Evolutionary conservation across 1,139 yeast species (phyloP), one percentile per base, ranked within the genome.

Genomic region (Saccharomycopsis hybrid): DNA sequence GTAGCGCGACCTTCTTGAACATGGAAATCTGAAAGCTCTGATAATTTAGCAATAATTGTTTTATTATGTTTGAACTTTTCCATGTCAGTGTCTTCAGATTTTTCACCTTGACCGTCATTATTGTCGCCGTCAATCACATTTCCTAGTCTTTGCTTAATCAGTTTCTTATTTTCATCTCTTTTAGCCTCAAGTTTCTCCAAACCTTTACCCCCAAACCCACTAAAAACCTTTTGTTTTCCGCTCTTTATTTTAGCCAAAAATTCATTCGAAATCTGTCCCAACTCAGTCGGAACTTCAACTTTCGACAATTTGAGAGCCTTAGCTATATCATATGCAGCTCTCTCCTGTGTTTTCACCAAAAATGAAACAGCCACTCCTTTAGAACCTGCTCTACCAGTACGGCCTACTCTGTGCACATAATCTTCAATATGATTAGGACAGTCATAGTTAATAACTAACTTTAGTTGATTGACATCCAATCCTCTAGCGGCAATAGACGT

Each of bases 401-500:
- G 72, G 0, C 99, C 99, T 0, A 90, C 96, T 31, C 98, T 74
- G 65, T 92, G 99, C 4, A 94, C 95, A 61, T 92, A 92, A 63
- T 94, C 98, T 56, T 95, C 97, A 76, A 90, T 77, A 56, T 92
- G 96, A 56, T 77, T 85, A 0, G 97, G 96, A 0, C 96, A 82
- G 62, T 92, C 96, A 62, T 78, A 92, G 58, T 92, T 86, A 7
- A 92, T 71, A 2, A 92, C 97, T 43, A 89, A 66, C 51, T 80
- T 80, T 36, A 92, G 74, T 32, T 83, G 85, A 51, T 87, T 85
- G 9, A 94, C 96, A 66, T 92, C 97, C 33, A 92, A 68, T 0
- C 99, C 99, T 56, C 99, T 72, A 0, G 98, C 96, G 2, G 97
- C 90, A 27, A 92, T 85, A 1, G 96, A 92, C 0, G 99, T 94